Percentiles rank a stretch among this genome's conserved stretches.
Evolutionary conservation across 257 asterid genomes (phyloP).

Genomic region (Knoxia roxburghii): DNA sequence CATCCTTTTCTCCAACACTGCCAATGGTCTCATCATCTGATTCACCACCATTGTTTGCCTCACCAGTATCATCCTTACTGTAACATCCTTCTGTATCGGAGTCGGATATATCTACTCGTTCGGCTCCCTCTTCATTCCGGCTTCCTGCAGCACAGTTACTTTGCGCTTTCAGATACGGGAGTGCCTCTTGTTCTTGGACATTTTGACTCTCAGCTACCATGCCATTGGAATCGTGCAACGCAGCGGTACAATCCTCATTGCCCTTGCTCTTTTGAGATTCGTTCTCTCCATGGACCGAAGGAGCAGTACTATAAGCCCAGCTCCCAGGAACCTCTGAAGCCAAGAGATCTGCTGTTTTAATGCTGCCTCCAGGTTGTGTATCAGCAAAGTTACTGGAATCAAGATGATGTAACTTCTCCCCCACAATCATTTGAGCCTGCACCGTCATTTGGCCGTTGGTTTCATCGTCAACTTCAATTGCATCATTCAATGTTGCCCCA

Average conservation of each 20-base stretch:
- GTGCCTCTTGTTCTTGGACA: slow-evolving; percentile 47
- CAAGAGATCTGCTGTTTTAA: slow-evolving; percentile 68
- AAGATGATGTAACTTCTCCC: slow-evolving; percentile 20
- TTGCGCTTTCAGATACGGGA: slow-evolving; percentile 66
- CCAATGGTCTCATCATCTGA: slow-evolving; percentile 56
- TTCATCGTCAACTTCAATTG: slow-evolving; percentile 50
- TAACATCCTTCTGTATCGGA: slow-evolving; percentile 60
- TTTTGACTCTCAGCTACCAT: slow-evolving; percentile 62
- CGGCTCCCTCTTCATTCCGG: slow-evolving; percentile 33
- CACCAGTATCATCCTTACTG: slow-evolving; percentile 28
- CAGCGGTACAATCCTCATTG: slow-evolving; percentile 26
- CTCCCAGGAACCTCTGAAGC: slow-evolving; percentile 91
- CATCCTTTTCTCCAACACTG: slow-evolving; percentile 28
- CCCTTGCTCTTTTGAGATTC: slow-evolving; percentile 46
- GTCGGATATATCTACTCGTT: slow-evolving; percentile 32
- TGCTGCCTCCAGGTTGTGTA: slow-evolving; percentile 63
- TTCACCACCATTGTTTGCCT: slow-evolving; percentile 29
- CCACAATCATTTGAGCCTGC: slow-evolving; percentile 13
- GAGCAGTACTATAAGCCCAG: slow-evolving; percentile 91
- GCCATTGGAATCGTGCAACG: slow-evolving; percentile 49
- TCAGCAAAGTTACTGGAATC: slow-evolving; percentile 29
- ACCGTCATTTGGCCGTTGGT: slow-evolving; percentile 28
- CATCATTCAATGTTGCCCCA: slow-evolving; percentile 30
- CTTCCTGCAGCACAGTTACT: slow-evolving; percentile 47
- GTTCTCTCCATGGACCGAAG: slow-evolving; percentile 76